Evolutionary conservation across 106 monocot genomes (phyloP), one percentile per base, ranked within the genome.

Genomic region (Dioscorea alata): DNA sequence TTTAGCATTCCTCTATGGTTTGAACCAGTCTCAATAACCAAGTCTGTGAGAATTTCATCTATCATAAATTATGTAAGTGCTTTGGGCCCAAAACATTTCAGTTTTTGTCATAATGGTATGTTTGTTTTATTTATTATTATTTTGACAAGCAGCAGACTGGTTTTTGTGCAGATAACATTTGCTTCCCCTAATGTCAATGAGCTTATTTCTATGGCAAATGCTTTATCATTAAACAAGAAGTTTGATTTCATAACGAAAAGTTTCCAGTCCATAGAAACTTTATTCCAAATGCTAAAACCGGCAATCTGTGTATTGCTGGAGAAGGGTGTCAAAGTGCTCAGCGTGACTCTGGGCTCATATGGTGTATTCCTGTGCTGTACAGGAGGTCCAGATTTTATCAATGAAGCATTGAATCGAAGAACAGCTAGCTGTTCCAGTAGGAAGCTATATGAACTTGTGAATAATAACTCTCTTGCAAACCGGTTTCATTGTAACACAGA

Each of bases 101-200:
- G 28, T 28, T 28, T 28, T 28, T 28, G 28, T 28, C 28, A 28
- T 28, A 28, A 28, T 28, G 28, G 3, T 28, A 28, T 28, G 28
- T 28, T 28, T 28, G 28, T 1, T 28, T 28, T 28, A 28, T 28
- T 28, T 28, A 28, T 28, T 28, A 28, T 1, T 28, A n/a, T 28
- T 28, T 1, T 28, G 28, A 28, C 28, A 28, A 42, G 42, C 10
- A 42, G 5, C 10, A 5, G 4, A 42, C 42, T 73, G 28, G n/a
- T n/a, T 35, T 70, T 54, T 62, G 48, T 51, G 63, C 83, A 94
- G 94, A 69, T 94, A 79, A 85, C 90, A 65, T 85, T 52, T 33
- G 48, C 80, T 71, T 85, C 94, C n/a, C 88, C 94, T 22, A 94
- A 94, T 71, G 88, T 80, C 69, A 63, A 72, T 50, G 94, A 94